phyloP scores from a whole-genome alignment of 371 early-diverging fungal species.

The Paraphysoderma sedebokerense region DNA sequence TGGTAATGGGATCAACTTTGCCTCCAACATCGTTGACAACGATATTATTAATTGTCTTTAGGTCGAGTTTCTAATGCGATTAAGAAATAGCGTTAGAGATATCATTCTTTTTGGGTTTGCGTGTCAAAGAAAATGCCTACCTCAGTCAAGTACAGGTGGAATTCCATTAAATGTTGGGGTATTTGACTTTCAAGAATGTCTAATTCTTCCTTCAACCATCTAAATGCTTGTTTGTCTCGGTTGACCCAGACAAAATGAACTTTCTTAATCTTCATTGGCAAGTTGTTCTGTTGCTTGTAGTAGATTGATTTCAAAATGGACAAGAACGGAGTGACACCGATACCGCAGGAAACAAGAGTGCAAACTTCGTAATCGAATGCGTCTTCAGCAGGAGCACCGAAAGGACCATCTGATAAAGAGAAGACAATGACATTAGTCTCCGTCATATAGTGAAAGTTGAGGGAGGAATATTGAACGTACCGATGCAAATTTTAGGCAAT shows the following conservation, averaged over 20 bases:
- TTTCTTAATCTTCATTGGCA: conserved; percentile 17
- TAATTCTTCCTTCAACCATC: conserved; percentile 60
- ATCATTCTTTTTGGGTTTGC: too few relatives aligned
- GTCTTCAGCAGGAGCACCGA: conserved; percentile 72
- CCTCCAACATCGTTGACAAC: conserved; percentile 10
- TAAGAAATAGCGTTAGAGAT: too few relatives aligned
- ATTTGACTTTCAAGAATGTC: conserved; percentile 35
- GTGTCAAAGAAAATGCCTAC: too few relatives aligned
- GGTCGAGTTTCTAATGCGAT: neutral
- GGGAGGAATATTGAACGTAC: conserved; percentile 6
- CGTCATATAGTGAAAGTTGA: conserved; percentile 1
- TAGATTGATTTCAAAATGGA: conserved; percentile 47
- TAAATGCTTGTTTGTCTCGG: conserved; percentile 43
- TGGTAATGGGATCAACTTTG: conserved; percentile 14
- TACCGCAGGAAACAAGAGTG: conserved; percentile 62
- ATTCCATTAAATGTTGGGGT: conserved; percentile 36
- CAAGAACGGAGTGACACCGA: conserved; percentile 62
- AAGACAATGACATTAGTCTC: conserved; percentile 10
- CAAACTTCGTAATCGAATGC: conserved; percentile 66
- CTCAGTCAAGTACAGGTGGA: conserved; percentile 55
- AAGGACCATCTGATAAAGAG: conserved; percentile 53
- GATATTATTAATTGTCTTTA: conserved; percentile 17
- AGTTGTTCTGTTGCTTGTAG: conserved; percentile 19
- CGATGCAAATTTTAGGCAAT: conserved; percentile 4
- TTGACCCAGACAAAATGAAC: conserved; percentile 52